phyloP scores from a whole-genome alignment of 192 early-diverging fungal genomes.

The Mortierella alpina region DNA sequence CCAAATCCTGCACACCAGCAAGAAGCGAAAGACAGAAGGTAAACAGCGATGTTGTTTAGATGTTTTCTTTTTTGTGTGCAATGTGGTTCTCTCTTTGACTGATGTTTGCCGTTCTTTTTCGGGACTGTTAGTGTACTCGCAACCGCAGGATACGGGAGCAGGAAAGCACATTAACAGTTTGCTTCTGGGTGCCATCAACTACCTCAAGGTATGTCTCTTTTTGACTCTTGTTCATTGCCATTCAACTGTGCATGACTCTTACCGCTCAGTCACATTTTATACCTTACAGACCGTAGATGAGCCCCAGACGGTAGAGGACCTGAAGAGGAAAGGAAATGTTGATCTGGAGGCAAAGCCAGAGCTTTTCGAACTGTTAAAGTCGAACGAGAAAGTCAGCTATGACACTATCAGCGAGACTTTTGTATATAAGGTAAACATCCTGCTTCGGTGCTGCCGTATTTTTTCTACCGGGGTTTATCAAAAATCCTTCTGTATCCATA shows the following conservation, averaged over 20 bases:
- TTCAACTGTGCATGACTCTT: background rate
- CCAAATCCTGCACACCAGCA: slow-evolving; percentile 31
- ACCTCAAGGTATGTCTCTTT: slow-evolving; percentile 56
- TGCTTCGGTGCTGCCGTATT: background rate
- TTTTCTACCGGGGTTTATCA: too few species aligned
- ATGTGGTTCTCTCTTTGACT: background rate
- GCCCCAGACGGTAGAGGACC: slow-evolving; percentile 69
- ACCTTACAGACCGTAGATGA: slow-evolving; percentile 62
- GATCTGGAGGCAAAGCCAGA: slow-evolving; percentile 66
- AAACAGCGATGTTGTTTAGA: background rate
- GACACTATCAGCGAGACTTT: slow-evolving; percentile 67
- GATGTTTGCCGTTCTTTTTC: background rate
- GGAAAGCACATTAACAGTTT: slow-evolving; percentile 65
- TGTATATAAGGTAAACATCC: slow-evolving; percentile 70
- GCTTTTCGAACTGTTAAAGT: slow-evolving; percentile 66
- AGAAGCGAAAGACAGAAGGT: slow-evolving; percentile 52
- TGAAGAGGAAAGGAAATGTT: slow-evolving; percentile 63
- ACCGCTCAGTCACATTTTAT: background rate
- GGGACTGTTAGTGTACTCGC: slow-evolving; percentile 57
- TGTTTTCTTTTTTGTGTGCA: background rate
- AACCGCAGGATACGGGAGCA: slow-evolving; percentile 65
- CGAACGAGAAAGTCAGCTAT: slow-evolving; percentile 75
- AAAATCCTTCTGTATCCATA: background rate
- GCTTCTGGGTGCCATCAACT: slow-evolving; percentile 66
- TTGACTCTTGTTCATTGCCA: background rate